These are phyloP conservation scores for Ceratobasidium sp. DNA, from an alignment of 1,284 basidiomycete species.

Conservation along the genomic window DNA sequence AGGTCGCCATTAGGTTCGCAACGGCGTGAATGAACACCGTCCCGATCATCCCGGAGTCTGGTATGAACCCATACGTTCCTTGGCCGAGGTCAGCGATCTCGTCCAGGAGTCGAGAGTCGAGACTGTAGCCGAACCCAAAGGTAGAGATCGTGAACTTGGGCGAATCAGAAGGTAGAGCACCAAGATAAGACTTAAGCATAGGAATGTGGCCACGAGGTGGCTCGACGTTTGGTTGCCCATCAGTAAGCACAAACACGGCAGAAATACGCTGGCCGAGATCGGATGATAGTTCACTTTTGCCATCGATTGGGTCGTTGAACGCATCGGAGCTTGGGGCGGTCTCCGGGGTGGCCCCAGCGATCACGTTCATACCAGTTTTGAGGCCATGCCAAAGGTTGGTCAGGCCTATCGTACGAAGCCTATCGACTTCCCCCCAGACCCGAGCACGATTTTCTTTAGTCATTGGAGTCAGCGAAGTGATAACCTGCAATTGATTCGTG, in stretches of 20 bases:
- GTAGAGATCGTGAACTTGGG: slow-evolving; percentile 40
- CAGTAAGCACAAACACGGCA: slow-evolving; percentile 42
- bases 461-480: slow-evolving; percentile 35
- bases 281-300: not conserved
- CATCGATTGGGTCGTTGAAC: slow-evolving; percentile 11
- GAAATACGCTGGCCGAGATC: slow-evolving; percentile 23
- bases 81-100: slow-evolving; percentile 40
- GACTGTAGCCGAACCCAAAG: slow-evolving; percentile 43
- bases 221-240: slow-evolving; percentile 41
- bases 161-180: slow-evolving; percentile 24
- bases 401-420: slow-evolving; percentile 36
- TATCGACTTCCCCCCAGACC: slow-evolving; percentile 35
- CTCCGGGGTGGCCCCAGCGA: too few species aligned
- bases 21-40: slow-evolving; percentile 43
- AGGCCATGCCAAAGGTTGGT: slow-evolving; percentile 44
- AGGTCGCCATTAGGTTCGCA: slow-evolving; percentile 42
- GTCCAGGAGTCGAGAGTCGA: slow-evolving; percentile 42
- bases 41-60: slow-evolving; percentile 43
- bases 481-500: slow-evolving; percentile 1
- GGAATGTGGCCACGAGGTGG: slow-evolving; percentile 41
- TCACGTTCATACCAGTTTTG: slow-evolving; percentile 42
- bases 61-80: slow-evolving; percentile 42
- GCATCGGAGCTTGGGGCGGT: too few species aligned
- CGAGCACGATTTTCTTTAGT: slow-evolving; percentile 23
- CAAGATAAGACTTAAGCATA: slow-evolving; percentile 41